Evolutionary conservation across 768 basidiomycete genomes (phyloP).

Genomic region (Hypholoma fasciculare): DNA sequence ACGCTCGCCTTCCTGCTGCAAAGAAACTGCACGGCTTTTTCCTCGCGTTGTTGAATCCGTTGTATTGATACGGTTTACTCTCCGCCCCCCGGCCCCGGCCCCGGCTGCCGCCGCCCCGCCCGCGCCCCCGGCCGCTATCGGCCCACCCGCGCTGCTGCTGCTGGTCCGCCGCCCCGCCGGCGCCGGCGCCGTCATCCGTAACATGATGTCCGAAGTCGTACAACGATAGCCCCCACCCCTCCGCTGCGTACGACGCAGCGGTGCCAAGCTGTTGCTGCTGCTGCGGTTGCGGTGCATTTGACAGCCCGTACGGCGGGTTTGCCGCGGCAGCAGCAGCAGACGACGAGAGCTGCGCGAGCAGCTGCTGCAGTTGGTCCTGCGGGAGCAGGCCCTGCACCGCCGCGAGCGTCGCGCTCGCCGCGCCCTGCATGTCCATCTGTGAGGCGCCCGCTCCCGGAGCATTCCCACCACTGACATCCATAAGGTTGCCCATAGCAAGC

Average conservation of each 20-base stretch:
- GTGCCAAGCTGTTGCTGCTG: background rate
- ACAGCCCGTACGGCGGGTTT: background rate
- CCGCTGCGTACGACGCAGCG: no score
- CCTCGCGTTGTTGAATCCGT: conserved; percentile 44
- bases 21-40: conserved; percentile 90
- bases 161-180: background rate
- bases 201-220: conserved; percentile 25
- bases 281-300: background rate
- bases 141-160: conserved; percentile 43
- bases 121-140: conserved; percentile 43
- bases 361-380: conserved; percentile 64
- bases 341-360: conserved; percentile 43
- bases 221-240: conserved; percentile 7
- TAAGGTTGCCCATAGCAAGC: conserved; percentile 39
- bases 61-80: conserved; percentile 51
- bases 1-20: conserved; percentile 91
- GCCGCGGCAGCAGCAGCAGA: background rate
- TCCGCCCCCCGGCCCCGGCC: conserved; percentile 55
- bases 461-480: background rate
- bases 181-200: background rate
- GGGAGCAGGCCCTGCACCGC: conserved; percentile 42
- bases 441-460: background rate
- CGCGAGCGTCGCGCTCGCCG: conserved; percentile 27
- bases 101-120: conserved; percentile 45
- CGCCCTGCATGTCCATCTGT: background rate